phyloP scores from a whole-genome alignment of 768 basidiomycete species.

The Mycena vitilis region DNA sequence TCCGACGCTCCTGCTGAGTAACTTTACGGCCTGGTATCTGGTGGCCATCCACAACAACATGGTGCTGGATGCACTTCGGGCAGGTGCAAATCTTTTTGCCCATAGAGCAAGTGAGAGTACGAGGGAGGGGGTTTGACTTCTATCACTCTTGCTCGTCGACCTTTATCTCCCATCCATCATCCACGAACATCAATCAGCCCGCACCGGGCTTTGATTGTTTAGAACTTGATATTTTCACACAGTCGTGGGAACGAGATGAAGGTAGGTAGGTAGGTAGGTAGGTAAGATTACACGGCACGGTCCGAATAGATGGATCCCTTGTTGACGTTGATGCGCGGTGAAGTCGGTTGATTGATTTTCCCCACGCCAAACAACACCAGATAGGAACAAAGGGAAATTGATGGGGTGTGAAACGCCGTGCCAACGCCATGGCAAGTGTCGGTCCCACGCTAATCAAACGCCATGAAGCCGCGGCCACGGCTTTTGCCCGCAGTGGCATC shows the following conservation, averaged over 20 bases:
- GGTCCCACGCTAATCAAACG: slow-evolving; percentile 6
- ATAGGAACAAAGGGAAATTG: neutral
- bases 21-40: slow-evolving; percentile 6
- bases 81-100: slow-evolving; percentile 23
- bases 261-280: no score
- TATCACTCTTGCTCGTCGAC: neutral
- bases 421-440: slow-evolving; percentile 17
- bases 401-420: neutral
- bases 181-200: slow-evolving; percentile 19
- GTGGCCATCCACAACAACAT: neutral
- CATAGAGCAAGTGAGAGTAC: slow-evolving; percentile 13
- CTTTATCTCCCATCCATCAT: slow-evolving; percentile 16
- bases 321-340: no score
- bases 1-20: slow-evolving; percentile 3
- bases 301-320: no score
- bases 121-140: neutral
- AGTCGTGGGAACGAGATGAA: no score
- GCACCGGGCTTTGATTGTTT: neutral
- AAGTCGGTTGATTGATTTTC: no score
- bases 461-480: slow-evolving; percentile 16
- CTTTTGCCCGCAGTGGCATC: slow-evolving; percentile 12
- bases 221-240: no score
- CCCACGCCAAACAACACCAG: no score
- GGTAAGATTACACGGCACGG: no score
- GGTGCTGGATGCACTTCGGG: slow-evolving; percentile 11